Conservation (phyloP, 352 stramenopile genomes). For the Phytophthora cactorum region DNA sequence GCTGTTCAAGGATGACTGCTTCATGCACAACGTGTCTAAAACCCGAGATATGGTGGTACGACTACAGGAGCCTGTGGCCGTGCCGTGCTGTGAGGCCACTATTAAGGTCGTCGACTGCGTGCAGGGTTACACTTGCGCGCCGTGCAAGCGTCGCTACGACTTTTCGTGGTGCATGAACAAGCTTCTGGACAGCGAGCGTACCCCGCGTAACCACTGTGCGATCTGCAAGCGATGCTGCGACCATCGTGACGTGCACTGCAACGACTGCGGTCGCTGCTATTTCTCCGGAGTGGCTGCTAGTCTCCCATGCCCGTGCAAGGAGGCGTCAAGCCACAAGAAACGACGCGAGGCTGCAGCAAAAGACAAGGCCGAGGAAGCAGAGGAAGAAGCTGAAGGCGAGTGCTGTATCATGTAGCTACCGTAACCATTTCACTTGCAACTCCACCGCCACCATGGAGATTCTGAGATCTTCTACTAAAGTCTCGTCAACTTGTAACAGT, state of each 20-base stretch:
- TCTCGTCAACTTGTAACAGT: conserved; percentile 34
- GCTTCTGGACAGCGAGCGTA: conserved; percentile 73
- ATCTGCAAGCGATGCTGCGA: conserved; percentile 90
- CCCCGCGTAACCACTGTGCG: conserved; percentile 80
- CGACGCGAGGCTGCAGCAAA: conserved; percentile 42
- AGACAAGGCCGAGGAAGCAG: conserved; percentile 57
- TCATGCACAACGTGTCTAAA: conserved; percentile 90
- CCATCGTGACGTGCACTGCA: conserved; percentile 86
- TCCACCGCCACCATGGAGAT: conserved; percentile 29
- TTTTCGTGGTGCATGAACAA: conserved; percentile 89
- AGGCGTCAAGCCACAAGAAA: conserved; percentile 64
- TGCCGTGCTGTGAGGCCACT: conserved; percentile 62
- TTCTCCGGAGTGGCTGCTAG: conserved; percentile 83
- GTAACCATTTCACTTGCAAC: conserved; percentile 3
- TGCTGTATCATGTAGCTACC: conserved; percentile 84
- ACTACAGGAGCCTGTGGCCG: conserved; percentile 67
- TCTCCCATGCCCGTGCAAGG: conserved; percentile 82
- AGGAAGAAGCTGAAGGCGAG: conserved; percentile 76
- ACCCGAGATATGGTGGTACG: conserved; percentile 83
- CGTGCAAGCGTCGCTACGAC: conserved; percentile 64
- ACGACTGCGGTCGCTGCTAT: conserved; percentile 86
- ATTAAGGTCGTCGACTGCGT: conserved; percentile 83
- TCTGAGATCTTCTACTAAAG: conserved; percentile 21
- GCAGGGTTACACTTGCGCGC: conserved; percentile 65
- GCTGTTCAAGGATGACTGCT: conserved; percentile 77